Evolutionary conservation across 1,139 yeast species (phyloP).

Genomic region (Geotrichum klebahnii): DNA sequence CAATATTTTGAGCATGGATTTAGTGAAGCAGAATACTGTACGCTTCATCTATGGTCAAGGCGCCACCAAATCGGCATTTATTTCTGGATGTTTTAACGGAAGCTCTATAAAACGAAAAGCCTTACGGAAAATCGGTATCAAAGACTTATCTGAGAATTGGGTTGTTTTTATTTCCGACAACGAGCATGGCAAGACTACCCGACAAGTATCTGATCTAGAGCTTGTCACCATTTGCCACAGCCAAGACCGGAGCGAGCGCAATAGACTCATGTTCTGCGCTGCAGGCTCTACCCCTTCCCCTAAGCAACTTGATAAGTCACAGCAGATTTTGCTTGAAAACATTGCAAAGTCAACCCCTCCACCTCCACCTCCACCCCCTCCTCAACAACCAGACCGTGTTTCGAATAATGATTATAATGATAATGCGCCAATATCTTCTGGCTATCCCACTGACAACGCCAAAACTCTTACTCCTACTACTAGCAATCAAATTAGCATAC

Average conservation of each 20-base stretch:
- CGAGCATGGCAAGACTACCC: slow-evolving; percentile 42
- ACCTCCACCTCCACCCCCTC: neutral
- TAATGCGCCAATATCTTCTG: neutral
- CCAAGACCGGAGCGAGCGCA: slow-evolving; percentile 64
- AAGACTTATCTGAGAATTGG: slow-evolving; percentile 50
- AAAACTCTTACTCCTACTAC: slow-evolving; percentile 12
- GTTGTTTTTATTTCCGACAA: slow-evolving; percentile 47
- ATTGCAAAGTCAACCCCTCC: neutral
- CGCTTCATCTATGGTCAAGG: slow-evolving; percentile 63
- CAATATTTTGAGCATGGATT: slow-evolving; percentile 33
- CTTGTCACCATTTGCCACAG: slow-evolving; percentile 79
- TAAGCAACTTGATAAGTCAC: slow-evolving; percentile 64
- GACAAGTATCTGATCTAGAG: slow-evolving; percentile 68
- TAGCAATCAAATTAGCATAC: neutral
- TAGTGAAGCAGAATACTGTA: slow-evolving; percentile 46
- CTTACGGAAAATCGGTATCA: slow-evolving; percentile 48
- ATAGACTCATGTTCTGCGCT: slow-evolving; percentile 62
- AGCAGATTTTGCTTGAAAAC: slow-evolving; percentile 36
- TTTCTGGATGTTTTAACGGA: slow-evolving; percentile 77
- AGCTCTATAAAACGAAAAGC: slow-evolving; percentile 71
- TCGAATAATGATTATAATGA: neutral
- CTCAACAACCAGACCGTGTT: neutral
- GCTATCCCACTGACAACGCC: slow-evolving; percentile 18
- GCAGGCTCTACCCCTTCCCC: slow-evolving; percentile 62
- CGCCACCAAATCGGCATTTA: slow-evolving; percentile 63